Evolutionary conservation across 2,329 filamentous ascomycete genomes (phyloP), one percentile per base, ranked within the genome.

Genomic region (Didymella keratinophila): DNA sequence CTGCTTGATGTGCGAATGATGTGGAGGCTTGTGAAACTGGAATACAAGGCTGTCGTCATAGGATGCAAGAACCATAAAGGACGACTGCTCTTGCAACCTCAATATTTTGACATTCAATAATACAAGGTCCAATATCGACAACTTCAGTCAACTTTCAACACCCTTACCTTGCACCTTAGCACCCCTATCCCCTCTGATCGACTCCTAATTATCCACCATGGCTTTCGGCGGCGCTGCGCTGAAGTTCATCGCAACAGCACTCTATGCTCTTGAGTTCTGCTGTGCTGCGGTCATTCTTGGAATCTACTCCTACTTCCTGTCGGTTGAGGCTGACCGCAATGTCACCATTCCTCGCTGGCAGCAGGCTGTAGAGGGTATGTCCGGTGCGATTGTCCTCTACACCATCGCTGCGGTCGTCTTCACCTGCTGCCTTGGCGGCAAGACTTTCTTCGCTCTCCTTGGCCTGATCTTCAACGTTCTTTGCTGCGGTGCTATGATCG

Each of bases 231-330:
- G 87, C 63, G 76, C 88, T 61, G 82, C 86, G 68, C 86, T 96
- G 68, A 92, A 91, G 70, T 78, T 85, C 52, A 78, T 84, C 45
- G 89, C 92, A 71, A 89, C 89, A 75, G 83, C 89, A 74, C 80
- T 96, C 70, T 91, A 94, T 66, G 79, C 84, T 64, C 78, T 97
- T 56, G 86, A 92, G 70, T 89, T 96, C 77, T 82, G 86, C 73
- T 91, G 87, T 75, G 83, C 89, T 9, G 87, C 84, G 58, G 83
- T 96, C 65, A 85, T 94, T 61, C 85, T 97, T 61, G 89, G 85
- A 66, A 85, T 95, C 61, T 78, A 89, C 82, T 89, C 88, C 48
- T 97, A 96, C 83, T 96, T 93, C 83, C 86, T 97, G 48, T 87
- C 89, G 9, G 84, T 89, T 9, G 85, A 93, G 14, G 76, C 84